phyloP scores from a whole-genome alignment of 257 asterid genomes.

The Capsicum pubescens region DNA sequence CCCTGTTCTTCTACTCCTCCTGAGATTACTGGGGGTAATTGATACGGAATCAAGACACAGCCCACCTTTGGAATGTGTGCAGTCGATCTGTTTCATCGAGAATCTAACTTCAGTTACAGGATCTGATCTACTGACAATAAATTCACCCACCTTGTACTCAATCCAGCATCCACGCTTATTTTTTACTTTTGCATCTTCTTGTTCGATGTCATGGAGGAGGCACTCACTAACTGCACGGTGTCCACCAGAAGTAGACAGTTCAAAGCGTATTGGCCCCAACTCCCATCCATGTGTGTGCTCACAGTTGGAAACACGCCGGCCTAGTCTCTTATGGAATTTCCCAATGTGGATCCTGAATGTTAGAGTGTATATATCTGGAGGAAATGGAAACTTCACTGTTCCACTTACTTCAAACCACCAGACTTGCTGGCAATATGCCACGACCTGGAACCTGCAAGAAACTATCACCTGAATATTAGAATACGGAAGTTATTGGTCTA shows the following conservation, averaged over 20 bases:
- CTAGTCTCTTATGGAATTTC: slow-evolving; percentile 73
- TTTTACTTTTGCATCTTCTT: slow-evolving; percentile 58
- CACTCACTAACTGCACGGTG: slow-evolving; percentile 77
- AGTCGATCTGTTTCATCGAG: slow-evolving; percentile 96
- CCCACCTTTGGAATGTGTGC: slow-evolving; percentile 98
- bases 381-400: slow-evolving; percentile 75
- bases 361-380: slow-evolving; percentile 78
- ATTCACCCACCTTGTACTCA: slow-evolving; percentile 90
- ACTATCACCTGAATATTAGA: not conserved
- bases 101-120: slow-evolving; percentile 73
- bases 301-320: slow-evolving; percentile 76
- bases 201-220: slow-evolving; percentile 65
- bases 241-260: slow-evolving; percentile 82
- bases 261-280: slow-evolving; percentile 78
- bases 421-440: slow-evolving; percentile 93
- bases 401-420: slow-evolving; percentile 99
- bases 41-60: slow-evolving; percentile 86
- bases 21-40: slow-evolving; percentile 69
- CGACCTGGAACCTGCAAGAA: slow-evolving; percentile 71
- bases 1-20: slow-evolving; percentile 54
- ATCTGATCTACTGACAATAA: slow-evolving; percentile 61
- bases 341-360: slow-evolving; percentile 90
- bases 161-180: slow-evolving; percentile 92
- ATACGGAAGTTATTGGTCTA: not conserved
- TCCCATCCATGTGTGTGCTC: slow-evolving; percentile 98